A percentile compares a stretch with the other conserved stretches of the same genome.
Conservation (phyloP, 495 filamentous ascomycete genomes). For the Neurospora pannonica region DNA sequence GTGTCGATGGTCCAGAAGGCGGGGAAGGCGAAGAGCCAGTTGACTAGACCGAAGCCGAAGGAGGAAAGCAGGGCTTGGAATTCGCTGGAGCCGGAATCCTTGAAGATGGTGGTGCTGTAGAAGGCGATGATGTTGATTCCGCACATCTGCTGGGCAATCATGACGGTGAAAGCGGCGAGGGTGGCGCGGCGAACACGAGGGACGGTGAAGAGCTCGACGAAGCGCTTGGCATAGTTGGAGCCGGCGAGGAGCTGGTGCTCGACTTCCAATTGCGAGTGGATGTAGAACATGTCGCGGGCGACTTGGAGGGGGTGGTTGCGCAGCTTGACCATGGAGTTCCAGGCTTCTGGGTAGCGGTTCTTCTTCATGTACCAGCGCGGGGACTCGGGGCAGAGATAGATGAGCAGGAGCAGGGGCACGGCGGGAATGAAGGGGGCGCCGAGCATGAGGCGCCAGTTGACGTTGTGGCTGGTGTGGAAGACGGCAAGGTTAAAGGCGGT, state of each 20-base stretch:
- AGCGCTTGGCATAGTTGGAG: slow-evolving; percentile 41
- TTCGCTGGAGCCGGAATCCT: slow-evolving; percentile 46
- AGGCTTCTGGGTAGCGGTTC: slow-evolving; percentile 52
- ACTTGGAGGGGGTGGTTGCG: slow-evolving; percentile 60
- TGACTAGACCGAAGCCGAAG: slow-evolving; percentile 71
- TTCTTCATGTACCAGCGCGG: slow-evolving; percentile 59
- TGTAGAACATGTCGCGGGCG: slow-evolving; percentile 68
- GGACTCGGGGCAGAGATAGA: slow-evolving; percentile 68
- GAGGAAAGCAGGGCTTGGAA: slow-evolving; percentile 59
- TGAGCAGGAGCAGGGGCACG: slow-evolving; percentile 52
- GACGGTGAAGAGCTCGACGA: slow-evolving; percentile 49
- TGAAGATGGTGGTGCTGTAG: slow-evolving; percentile 70
- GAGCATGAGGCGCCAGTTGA: slow-evolving; percentile 70
- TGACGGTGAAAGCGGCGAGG: slow-evolving; percentile 54
- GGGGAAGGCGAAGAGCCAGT: slow-evolving; percentile 77
- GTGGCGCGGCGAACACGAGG: slow-evolving; percentile 54
- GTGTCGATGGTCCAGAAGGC: slow-evolving; percentile 82
- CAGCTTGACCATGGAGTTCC: slow-evolving; percentile 48
- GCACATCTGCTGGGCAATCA: slow-evolving; percentile 81
- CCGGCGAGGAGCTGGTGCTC: slow-evolving; percentile 26
- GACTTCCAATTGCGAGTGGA: slow-evolving; percentile 47
- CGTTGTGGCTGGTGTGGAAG: slow-evolving; percentile 30
- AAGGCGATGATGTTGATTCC: slow-evolving; percentile 82
- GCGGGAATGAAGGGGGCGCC: slow-evolving; percentile 69
- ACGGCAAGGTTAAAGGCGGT: slow-evolving; percentile 63